Evolutionary conservation across 2,329 filamentous ascomycete species (phyloP).

Genomic region (Tolypocladium amazonense): DNA sequence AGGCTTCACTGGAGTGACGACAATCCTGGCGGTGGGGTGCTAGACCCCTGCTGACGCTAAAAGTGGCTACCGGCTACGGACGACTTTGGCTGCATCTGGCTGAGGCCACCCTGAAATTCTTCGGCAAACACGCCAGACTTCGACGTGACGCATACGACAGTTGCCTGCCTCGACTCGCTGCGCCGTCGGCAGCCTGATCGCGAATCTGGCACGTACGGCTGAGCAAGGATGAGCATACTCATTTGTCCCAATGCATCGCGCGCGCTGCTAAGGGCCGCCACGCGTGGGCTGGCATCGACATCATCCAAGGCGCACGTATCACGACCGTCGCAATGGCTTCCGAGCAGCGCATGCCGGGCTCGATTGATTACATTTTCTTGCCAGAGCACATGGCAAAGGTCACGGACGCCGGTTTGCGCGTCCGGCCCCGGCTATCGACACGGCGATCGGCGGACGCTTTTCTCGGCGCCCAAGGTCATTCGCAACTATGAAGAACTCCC

Average conservation of each 20-base stretch:
- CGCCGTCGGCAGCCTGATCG: neutral
- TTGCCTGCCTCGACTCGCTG: neutral
- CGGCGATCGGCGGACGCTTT: constrained; percentile 20
- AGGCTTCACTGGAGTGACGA: neutral
- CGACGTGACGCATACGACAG: neutral
- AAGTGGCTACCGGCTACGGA: neutral
- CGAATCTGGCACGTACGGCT: neutral
- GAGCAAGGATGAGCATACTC: constrained; percentile 1
- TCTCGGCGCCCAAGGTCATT: constrained; percentile 26
- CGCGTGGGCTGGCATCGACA: constrained; percentile 9
- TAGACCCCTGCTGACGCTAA: neutral
- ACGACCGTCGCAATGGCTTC: constrained; percentile 6
- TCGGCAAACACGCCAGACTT: neutral
- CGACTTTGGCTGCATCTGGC: neutral
- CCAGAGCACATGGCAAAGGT: constrained; percentile 1
- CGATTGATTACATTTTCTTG: neutral
- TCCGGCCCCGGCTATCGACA: constrained; percentile 2
- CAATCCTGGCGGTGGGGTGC: neutral
- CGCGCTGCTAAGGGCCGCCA: constrained; percentile 16
- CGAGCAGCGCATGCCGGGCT: neutral
- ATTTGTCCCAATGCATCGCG: constrained; percentile 14
- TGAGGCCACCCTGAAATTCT: neutral
- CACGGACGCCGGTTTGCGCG: neutral
- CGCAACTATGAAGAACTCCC: constrained; percentile 50
- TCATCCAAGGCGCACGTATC: neutral